These are phyloP conservation scores for Podaxis pistillaris DNA, from an alignment of 768 basidiomycete genomes.

Conservation along the genomic window DNA sequence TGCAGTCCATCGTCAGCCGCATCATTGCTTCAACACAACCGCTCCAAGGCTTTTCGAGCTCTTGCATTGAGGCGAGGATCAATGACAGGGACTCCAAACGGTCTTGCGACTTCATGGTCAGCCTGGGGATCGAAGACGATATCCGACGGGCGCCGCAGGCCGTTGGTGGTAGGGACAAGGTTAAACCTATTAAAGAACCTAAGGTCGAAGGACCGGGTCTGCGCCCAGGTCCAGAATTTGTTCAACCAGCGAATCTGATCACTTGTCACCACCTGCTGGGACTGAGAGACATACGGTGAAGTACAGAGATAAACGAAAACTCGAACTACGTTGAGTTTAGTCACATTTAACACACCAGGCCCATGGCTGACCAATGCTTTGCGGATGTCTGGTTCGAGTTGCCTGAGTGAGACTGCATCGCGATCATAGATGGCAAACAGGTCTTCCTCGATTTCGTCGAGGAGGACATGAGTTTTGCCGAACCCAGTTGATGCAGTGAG, in stretches of 20 bases:
- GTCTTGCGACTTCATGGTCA: conserved; percentile 9
- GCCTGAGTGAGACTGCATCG: conserved; percentile 27
- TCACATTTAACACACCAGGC: conserved; percentile 30
- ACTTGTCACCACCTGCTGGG: conserved; percentile 4
- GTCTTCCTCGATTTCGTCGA: conserved; percentile 27
- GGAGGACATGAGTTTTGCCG: conserved; percentile 23
- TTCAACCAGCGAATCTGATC: conserved; percentile 32
- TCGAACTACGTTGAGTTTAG: conserved; percentile 22
- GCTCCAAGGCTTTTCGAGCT: conserved; percentile 15
- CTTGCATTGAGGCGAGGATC: conserved; percentile 22
- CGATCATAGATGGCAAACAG: conserved; percentile 29
- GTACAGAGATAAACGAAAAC: conserved; percentile 30
- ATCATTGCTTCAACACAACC: not conserved
- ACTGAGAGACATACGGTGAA: not conserved
- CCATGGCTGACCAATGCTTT: conserved; percentile 23
- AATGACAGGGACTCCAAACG: conserved; percentile 32
- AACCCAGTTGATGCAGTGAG: too few species aligned
- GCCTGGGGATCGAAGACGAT: conserved; percentile 26
- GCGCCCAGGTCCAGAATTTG: conserved; percentile 44
- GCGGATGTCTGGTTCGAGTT: conserved; percentile 23
- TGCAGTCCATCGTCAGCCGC: too few species aligned
- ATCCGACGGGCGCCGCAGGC: conserved; percentile 23
- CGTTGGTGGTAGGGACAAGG: conserved; percentile 33
- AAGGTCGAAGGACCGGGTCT: conserved; percentile 19
- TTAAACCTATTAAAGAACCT: conserved; percentile 17